Percentiles rank a stretch among this genome's conserved stretches.
phyloP scores from a whole-genome alignment of 108 stramenopile genomes.

The Cylindrotheca fusiformis region DNA sequence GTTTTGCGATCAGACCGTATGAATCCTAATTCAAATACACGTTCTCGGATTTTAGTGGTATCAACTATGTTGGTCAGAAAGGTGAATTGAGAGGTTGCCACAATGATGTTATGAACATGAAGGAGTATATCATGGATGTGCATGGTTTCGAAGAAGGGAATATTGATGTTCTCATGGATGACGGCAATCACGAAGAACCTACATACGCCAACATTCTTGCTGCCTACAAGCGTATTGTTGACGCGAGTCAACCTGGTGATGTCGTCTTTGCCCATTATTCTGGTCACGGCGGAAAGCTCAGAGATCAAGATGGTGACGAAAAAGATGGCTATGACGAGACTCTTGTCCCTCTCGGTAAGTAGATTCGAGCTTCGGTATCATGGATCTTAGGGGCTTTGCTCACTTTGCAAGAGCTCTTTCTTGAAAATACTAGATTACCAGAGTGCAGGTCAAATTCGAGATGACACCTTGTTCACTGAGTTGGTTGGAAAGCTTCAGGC shows the following conservation, averaged over 20 bases:
- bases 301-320: conserved; percentile 56
- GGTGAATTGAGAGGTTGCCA: conserved; percentile 87
- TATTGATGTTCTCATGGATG: conserved; percentile 81
- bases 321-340: conserved; percentile 84
- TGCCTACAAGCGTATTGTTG: conserved; percentile 59
- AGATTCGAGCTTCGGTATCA: not conserved
- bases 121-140: conserved; percentile 75
- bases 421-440: conserved; percentile 73
- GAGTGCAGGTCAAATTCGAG: conserved; percentile 66
- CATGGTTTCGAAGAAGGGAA: conserved; percentile 75
- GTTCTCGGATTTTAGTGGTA: conserved; percentile 64
- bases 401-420: too few species aligned
- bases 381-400: conserved; percentile 42
- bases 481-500: conserved; percentile 68
- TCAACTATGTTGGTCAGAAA: conserved; percentile 87
- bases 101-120: conserved; percentile 93
- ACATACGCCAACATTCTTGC: conserved; percentile 70
- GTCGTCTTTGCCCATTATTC: conserved; percentile 68
- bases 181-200: conserved; percentile 59
- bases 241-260: conserved; percentile 52
- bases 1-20: not conserved
- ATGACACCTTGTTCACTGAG: conserved; percentile 67
- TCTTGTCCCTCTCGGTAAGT: conserved; percentile 66
- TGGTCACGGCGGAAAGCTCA: conserved; percentile 73
- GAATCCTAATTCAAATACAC: conserved; percentile 6